Conservation (phyloP, 139 green algal species). For the Tetradesmus lagerheimii region DNA sequence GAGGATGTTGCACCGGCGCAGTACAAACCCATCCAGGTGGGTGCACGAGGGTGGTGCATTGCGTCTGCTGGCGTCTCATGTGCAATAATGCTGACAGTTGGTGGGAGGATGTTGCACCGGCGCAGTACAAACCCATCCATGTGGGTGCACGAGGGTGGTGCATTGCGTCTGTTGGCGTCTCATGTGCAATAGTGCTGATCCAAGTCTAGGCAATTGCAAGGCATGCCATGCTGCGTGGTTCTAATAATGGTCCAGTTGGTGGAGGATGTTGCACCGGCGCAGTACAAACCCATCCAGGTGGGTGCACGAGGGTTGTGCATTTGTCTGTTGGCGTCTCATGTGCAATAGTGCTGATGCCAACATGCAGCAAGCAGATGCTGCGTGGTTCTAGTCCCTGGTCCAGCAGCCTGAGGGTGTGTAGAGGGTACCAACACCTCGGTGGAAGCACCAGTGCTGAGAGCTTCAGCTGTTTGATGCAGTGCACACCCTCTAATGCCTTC, state of each 20-base stretch:
- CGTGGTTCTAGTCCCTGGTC: too few relatives aligned
- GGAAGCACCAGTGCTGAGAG: too few relatives aligned
- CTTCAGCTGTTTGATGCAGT: too few relatives aligned
- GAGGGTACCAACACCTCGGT: too few relatives aligned
- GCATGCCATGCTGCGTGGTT: too few relatives aligned
- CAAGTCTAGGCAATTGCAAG: too few relatives aligned
- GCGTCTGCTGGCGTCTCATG: neutral
- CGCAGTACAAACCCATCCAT: slow-evolving; percentile 52
- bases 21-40: slow-evolving; percentile 55
- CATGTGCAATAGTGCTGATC: too few relatives aligned
- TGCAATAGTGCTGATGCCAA: too few relatives aligned
- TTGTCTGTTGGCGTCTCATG: neutral
- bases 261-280: slow-evolving; percentile 51
- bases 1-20: slow-evolving; percentile 46
- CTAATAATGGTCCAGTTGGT: slow-evolving; percentile 48
- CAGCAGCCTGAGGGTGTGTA: too few relatives aligned
- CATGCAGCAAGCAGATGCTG: too few relatives aligned
- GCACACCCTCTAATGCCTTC: too few relatives aligned
- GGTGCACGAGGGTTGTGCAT: neutral
- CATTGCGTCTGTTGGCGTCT: neutral
- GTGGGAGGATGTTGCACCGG: slow-evolving; percentile 55
- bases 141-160: neutral
- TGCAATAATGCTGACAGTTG: slow-evolving; percentile 47
- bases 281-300: slow-evolving; percentile 56
- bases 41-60: neutral